Evolutionary conservation across 2,329 filamentous ascomycete genomes (phyloP), one percentile per base, ranked within the genome.

Genomic region (Emergomyces orientalis): DNA sequence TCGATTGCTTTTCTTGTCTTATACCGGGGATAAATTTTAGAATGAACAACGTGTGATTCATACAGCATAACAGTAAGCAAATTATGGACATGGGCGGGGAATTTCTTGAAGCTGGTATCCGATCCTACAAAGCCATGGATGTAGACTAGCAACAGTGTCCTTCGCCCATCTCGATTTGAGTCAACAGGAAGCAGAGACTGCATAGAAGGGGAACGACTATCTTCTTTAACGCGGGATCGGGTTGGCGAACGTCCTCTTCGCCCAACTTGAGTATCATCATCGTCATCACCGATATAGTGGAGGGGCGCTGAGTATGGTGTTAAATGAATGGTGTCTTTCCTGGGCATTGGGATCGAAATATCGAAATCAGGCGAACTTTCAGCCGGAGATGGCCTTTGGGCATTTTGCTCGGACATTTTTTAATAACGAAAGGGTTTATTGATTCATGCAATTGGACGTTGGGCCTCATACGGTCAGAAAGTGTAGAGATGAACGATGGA

Each of bases 51-150:
- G 77, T 95, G 91, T 6, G 86, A 88, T 32, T 90, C 86, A 27
- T 80, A 78, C 14, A 96, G 77, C 0, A 86, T 80, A 9, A 84
- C 79, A 14, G 85, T 85, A 47, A 95, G 79, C 43, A 89, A 81
- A 68, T 86, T 84, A 73, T 97, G 92, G 3, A 96, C 84, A 76
- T 96, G 91, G 8, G 89, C 89, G 0, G 92, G 92, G 69, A 97
- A 96, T 54, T 88, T 90, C 65, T 87, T 84, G 72, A 97, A 97
- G 63, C 89, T 95, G 39, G 88, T 88, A 73, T 94, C 89, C 64
- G 90, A 88, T 60, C 92, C 91, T 81, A 94, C 88, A 76, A 95
- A 96, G 65, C 92, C 91, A 77, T 96, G 92, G 62, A 96, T 86
- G 72, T 91, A 96, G 61, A 96, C 79, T 27, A 96, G 73, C 1